Base-by-base conservation (phyloP, 371 early-diverging fungal species). In the Conidiobolus coronatus region DNA sequence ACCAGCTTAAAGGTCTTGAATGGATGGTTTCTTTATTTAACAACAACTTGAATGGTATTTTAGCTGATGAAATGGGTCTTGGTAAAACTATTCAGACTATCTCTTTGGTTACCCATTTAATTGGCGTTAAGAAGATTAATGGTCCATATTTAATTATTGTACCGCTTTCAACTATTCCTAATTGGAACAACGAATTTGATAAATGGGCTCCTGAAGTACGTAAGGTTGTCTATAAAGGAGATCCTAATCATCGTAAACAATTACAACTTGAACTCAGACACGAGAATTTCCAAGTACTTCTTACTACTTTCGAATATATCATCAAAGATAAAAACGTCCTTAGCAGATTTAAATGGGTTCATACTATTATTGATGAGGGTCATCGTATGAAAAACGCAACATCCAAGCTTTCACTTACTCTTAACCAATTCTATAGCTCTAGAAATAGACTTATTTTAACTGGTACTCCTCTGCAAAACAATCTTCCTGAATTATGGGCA, bases 381-480 rank as follows among this genome's bases (percentile, higher is more conserved):
- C 98, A 99, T 58, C 82, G 98, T 56, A 81, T 99, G 77, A 99
- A 99, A 67, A 98, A 97, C 57, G 64, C 78, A 42, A 69, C 86
- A 37, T 84, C 88, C 13, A 92, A 90, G 57, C 69, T 95, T 42
- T 76, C 87, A 14, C 54, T 61, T 14, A 82, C 81, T 18, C 61
- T 99, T 49, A 79, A 81, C 40, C 79, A 81, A 52, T 75, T 71
- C 59, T 89, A 97, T 58, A 65, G 67, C 21, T 75, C 82, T 6
- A 72, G 89, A 35, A 94, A 94, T 60, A 81, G 98, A 22, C 68
- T 99, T 21, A 87, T 99, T 56, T 65, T 99, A 50, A 98, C 98
- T 0, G 99, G 99, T 45, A 99, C 99, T 1, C 99, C 99, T 0
- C 64, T 99, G 37, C 99, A 80, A 74, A 99, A 99, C 71, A 98